Conservation (phyloP, 129 eudicot species). For the Artemisia argyi region DNA sequence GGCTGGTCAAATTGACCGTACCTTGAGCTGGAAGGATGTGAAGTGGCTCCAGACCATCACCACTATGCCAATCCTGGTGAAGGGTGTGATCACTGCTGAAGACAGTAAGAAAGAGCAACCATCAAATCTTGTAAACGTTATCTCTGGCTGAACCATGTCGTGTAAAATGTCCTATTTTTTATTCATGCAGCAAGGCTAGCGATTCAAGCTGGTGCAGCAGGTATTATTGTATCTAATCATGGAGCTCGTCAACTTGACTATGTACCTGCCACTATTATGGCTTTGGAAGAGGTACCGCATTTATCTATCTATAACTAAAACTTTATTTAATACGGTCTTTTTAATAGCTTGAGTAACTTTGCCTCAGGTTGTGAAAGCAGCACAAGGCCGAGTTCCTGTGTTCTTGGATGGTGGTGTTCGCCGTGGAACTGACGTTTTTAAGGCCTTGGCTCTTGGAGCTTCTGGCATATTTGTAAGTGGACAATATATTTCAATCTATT, state of each 20-base stretch:
- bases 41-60: conserved; percentile 96
- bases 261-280: conserved; percentile 89
- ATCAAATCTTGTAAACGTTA: not conserved
- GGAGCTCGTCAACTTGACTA: conserved; percentile 99
- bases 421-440: conserved; percentile 96
- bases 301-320: not conserved
- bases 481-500: not conserved
- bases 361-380: conserved; percentile 85
- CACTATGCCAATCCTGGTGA: conserved; percentile 80
- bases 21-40: conserved; percentile 97
- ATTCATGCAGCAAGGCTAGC: conserved; percentile 82
- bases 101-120: conserved; percentile 55
- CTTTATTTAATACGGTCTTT: not conserved
- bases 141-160: not conserved
- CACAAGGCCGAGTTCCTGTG: conserved; percentile 90
- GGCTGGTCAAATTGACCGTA: conserved; percentile 93
- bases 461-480: conserved; percentile 86
- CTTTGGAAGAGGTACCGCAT: conserved; percentile 82
- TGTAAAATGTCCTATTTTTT: conserved; percentile 1
- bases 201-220: conserved; percentile 87
- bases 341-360: not conserved
- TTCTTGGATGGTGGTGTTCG: conserved; percentile 97
- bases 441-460: conserved; percentile 96
- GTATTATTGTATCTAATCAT: conserved; percentile 93
- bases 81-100: conserved; percentile 98